Percentiles rank a stretch among this genome's conserved stretches.
phyloP scores from a whole-genome alignment of 805 yeast genomes.

The Trichomonascus vanleenenianus region DNA sequence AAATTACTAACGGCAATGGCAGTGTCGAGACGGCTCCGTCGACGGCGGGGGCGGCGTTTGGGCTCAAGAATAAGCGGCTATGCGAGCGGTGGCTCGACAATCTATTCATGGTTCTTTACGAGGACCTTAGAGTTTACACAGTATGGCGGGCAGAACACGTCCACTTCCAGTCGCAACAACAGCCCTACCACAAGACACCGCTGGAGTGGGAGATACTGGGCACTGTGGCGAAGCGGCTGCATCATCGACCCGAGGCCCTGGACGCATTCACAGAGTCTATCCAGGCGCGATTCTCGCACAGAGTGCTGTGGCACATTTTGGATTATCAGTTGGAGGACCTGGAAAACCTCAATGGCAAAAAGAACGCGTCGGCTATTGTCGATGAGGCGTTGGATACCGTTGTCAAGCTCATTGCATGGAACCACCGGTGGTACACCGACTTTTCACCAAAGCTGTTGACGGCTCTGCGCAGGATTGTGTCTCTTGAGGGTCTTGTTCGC shows the following conservation, averaged over 20 bases:
- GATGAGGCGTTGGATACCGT: constrained; percentile 43
- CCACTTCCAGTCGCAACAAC: constrained; percentile 82
- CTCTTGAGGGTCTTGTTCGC: constrained; percentile 72
- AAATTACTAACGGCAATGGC: not conserved
- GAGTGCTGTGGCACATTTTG: constrained; percentile 66
- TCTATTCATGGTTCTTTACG: constrained; percentile 60
- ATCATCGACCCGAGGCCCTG: constrained; percentile 81
- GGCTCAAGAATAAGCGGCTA: constrained; percentile 40
- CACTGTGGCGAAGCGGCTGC: constrained; percentile 71
- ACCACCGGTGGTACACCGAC: constrained; percentile 94
- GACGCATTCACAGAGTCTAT: constrained; percentile 73
- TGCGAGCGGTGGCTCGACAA: constrained; percentile 80
- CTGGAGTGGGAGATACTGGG: constrained; percentile 94
- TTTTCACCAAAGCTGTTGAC: constrained; percentile 64
- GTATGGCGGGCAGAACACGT: constrained; percentile 89
- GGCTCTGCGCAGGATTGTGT: constrained; percentile 53
- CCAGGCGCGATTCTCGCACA: constrained; percentile 68
- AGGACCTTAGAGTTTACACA: constrained; percentile 64
- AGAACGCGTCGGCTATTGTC: constrained; percentile 19
- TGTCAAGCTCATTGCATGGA: constrained; percentile 89
- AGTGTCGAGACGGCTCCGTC: not conserved
- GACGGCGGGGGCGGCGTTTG: not conserved
- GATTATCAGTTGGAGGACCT: constrained; percentile 41
- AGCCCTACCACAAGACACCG: constrained; percentile 67
- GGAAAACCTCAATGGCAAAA: constrained; percentile 25